phyloP scores from a whole-genome alignment of 495 filamentous ascomycete genomes.

The Recurvomyces mirabilis region DNA sequence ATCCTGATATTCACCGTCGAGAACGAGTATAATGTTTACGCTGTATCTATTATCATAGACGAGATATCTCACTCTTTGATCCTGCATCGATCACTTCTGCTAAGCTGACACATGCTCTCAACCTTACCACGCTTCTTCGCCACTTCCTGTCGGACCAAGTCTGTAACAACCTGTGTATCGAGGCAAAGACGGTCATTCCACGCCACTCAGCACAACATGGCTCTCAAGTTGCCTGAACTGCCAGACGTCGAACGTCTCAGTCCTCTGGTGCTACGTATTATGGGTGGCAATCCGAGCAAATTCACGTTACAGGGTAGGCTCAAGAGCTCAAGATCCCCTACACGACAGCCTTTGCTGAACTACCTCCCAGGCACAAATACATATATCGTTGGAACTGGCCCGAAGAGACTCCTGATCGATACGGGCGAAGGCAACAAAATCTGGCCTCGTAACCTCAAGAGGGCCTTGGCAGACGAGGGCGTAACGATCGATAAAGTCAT shows the following conservation, averaged over 20 bases:
- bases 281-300: slow-evolving; percentile 35
- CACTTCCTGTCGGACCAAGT: too few relatives aligned
- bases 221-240: slow-evolving; percentile 23
- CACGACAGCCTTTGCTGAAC: too few relatives aligned
- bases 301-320: slow-evolving; percentile 35
- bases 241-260: slow-evolving; percentile 29
- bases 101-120: too few relatives aligned
- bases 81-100: too few relatives aligned
- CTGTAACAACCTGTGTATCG: too few relatives aligned
- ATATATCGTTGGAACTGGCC: slow-evolving; percentile 31
- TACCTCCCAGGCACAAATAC: slow-evolving; percentile 38
- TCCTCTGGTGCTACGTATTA: slow-evolving; percentile 28
- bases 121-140: too few relatives aligned
- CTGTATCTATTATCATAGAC: too few relatives aligned
- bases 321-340: too few relatives aligned
- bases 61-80: too few relatives aligned
- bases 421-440: slow-evolving; percentile 32
- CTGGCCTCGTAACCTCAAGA: slow-evolving; percentile 48
- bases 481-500: slow-evolving; percentile 53
- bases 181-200: too few relatives aligned
- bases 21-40: too few relatives aligned
- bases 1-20: too few relatives aligned
- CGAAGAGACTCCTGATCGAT: slow-evolving; percentile 30
- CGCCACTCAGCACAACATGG: slow-evolving; percentile 19
- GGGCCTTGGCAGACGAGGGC: slow-evolving; percentile 52